Evolutionary conservation across 1,284 basidiomycete genomes (phyloP).

Genomic region (Caloboletus inedulis): DNA sequence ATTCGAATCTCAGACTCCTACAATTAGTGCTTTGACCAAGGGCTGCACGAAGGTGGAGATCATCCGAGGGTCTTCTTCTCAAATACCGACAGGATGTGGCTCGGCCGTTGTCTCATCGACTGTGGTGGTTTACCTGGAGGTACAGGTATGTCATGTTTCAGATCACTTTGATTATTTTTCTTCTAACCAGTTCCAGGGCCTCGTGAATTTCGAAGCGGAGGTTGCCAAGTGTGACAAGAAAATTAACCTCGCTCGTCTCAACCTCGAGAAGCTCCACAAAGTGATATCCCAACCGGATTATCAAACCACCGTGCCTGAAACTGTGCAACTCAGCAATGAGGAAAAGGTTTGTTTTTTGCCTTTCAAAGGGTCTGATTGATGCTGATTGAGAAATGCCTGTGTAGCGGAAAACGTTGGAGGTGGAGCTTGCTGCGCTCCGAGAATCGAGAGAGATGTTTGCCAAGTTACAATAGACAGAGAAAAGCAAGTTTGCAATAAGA

Average conservation of each 20-base stretch:
- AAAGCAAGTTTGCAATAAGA: background rate
- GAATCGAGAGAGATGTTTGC: conserved; percentile 59
- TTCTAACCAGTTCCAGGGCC: conserved; percentile 52
- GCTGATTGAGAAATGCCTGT: background rate
- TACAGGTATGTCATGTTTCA: conserved; percentile 56
- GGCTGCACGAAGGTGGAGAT: conserved; percentile 76
- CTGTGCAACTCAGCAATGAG: conserved; percentile 70
- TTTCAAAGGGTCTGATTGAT: background rate
- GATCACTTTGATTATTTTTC: background rate
- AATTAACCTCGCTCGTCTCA: conserved; percentile 64
- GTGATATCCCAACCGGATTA: conserved; percentile 75
- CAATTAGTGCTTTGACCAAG: conserved; percentile 85
- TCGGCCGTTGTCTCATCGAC: conserved; percentile 76
- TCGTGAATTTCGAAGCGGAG: conserved; percentile 81
- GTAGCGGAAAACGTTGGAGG: conserved; percentile 61
- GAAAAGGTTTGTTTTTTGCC: conserved; percentile 63
- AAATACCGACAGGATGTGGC: conserved; percentile 88
- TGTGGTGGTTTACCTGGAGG: conserved; percentile 77
- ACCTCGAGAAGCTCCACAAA: conserved; percentile 75
- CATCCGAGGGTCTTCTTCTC: conserved; percentile 49
- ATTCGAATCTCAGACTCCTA: conserved; percentile 69
- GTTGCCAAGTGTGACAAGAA: conserved; percentile 88
- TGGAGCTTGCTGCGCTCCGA: conserved; percentile 60
- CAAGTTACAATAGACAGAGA: conserved; percentile 22
- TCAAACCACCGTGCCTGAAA: conserved; percentile 72